Percentiles rank a stretch among this genome's conserved stretches.
phyloP scores from a whole-genome alignment of 2,329 filamentous ascomycete genomes.

The Nothopassalora personata region DNA sequence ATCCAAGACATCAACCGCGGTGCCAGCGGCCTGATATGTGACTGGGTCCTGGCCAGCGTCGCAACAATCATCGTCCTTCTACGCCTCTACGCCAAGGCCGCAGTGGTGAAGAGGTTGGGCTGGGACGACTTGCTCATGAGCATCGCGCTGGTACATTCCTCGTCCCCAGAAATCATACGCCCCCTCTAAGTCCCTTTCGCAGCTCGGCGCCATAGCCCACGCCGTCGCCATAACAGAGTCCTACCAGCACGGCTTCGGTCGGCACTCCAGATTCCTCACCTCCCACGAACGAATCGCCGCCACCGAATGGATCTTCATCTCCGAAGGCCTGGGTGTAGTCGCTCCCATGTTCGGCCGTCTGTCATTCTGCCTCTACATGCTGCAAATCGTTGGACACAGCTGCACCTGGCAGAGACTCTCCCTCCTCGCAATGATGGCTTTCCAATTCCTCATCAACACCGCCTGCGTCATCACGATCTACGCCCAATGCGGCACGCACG shows the following conservation, averaged over 20 bases:
- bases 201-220: not conserved
- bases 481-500: not conserved
- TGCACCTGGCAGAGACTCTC: not conserved
- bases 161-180: too few species aligned
- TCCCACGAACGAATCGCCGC: not conserved
- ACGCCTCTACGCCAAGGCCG: not conserved
- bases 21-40: not conserved
- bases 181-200: not conserved
- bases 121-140: conserved; percentile 1
- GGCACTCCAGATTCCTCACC: not conserved
- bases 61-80: not conserved
- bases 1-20: not conserved
- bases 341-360: not conserved
- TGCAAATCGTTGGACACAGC: not conserved
- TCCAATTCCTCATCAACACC: not conserved
- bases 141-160: not conserved
- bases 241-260: not conserved
- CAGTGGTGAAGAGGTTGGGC: not conserved
- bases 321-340: not conserved
- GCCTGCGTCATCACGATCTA: not conserved
- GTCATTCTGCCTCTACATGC: not conserved
- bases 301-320: not conserved
- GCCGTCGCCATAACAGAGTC: not conserved
- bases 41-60: not conserved
- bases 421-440: not conserved